phyloP scores from a whole-genome alignment of 2,329 filamentous ascomycete genomes.

The Colletotrichum musae region DNA sequence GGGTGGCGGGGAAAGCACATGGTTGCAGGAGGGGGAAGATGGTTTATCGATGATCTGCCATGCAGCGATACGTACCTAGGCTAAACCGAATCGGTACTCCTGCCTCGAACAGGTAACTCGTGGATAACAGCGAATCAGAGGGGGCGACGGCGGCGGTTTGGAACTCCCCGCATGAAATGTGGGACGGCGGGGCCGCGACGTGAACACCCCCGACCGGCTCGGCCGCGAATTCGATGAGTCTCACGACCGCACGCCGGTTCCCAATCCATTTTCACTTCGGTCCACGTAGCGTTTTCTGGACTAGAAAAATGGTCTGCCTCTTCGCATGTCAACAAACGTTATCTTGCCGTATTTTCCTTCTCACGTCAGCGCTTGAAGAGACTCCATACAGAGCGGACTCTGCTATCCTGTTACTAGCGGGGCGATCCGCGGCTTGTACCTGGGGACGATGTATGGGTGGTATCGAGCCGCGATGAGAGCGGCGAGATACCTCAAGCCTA shows the following conservation, averaged over 20 bases:
- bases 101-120: conserved; percentile 19
- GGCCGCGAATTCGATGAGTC: neutral
- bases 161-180: conserved; percentile 25
- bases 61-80: neutral
- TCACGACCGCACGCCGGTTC: neutral
- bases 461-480: too few species aligned
- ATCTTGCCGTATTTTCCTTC: too few species aligned
- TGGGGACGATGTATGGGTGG: too few species aligned
- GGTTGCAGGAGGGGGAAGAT: neutral
- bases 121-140: conserved; percentile 25
- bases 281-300: too few species aligned
- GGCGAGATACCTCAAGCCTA: too few species aligned
- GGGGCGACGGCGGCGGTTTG: neutral
- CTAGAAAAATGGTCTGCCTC: too few species aligned
- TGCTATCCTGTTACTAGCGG: too few species aligned
- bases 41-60: neutral
- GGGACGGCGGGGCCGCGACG: conserved; percentile 18
- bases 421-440: too few species aligned
- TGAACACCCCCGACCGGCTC: conserved; percentile 5
- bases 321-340: too few species aligned
- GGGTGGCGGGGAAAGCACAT: conserved; percentile 6
- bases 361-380: too few species aligned
- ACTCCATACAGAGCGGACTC: too few species aligned
- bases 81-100: neutral
- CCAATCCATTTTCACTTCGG: neutral